Evolutionary conservation across 2,329 filamentous ascomycete genomes (phyloP), one percentile per base, ranked within the genome.

Genomic region (Keithomyces neogunnii): DNA sequence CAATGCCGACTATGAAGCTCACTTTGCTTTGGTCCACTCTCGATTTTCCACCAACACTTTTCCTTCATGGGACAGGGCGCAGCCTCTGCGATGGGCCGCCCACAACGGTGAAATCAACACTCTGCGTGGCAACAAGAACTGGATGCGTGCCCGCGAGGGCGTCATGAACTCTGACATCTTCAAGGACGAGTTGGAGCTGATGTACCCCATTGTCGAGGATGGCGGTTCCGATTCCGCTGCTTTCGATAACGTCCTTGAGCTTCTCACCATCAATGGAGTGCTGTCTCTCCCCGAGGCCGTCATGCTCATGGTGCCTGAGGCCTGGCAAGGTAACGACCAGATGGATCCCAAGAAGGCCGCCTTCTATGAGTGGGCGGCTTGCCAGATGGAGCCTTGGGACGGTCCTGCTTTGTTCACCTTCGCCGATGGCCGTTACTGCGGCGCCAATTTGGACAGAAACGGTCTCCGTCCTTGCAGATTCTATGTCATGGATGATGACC

Each of bases 71-170:
- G 93, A 97, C 71, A 88, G 92, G 73, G 93, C 92, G 55, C 92
- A 97, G 74, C 92, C 92, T 56, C 75, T 97, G 57, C 84, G 92
- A 72, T 97, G 92, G 92, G 91, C 91, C 58, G 92, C 92, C 63
- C 92, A 97, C 77, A 97, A 97, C 69, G 92, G 92, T 77, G 92
- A 97, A 74, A 97, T 97, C 67, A 97, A 97, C 72, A 97, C 92
- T 2, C 76, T 97, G 55, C 87, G 92, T 66, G 92, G 92, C 55
- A 97, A 97, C 77, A 97, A 97, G 80, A 97, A 97, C 73, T 97
- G 92, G 92, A 97, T 97, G 92, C 86, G 91, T 61, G 92, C 92
- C 56, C 85, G 92, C 65, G 92, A 97, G 73, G 92, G 92, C 70
- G 85, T 96, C 57, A 88, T 97, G 80, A 88, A 89, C 66, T 97